Conservation (phyloP, 2,329 filamentous ascomycete genomes). For the Sarocladium oryzae region DNA sequence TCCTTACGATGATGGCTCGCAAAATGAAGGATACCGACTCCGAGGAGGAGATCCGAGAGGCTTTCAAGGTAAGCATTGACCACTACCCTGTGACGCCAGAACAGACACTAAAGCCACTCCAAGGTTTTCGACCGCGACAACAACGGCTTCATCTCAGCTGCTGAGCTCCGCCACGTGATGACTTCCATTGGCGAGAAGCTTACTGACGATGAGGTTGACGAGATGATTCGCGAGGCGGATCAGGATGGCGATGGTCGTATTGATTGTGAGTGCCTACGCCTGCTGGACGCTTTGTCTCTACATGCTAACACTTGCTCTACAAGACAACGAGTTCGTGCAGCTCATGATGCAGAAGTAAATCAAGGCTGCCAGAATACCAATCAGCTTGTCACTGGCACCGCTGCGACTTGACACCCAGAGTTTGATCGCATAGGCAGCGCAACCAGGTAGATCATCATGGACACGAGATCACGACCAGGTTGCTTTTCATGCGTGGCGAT, state of each 20-base stretch:
- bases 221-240: slow-evolving; percentile 89
- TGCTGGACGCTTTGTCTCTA: background rate
- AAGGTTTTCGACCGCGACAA: slow-evolving; percentile 81
- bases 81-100: no score
- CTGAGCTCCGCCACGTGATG: slow-evolving; percentile 85
- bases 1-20: slow-evolving; percentile 88
- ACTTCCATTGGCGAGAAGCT: slow-evolving; percentile 88
- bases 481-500: background rate
- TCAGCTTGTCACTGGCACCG: background rate
- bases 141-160: slow-evolving; percentile 86
- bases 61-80: slow-evolving; percentile 61
- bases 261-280: slow-evolving; percentile 56
- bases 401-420: background rate
- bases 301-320: slow-evolving; percentile 10
- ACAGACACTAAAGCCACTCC: background rate
- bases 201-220: slow-evolving; percentile 83
- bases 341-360: slow-evolving; percentile 92
- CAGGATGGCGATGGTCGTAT: slow-evolving; percentile 86
- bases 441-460: background rate
- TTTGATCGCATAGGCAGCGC: background rate
- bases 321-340: slow-evolving; percentile 85
- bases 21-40: slow-evolving; percentile 95
- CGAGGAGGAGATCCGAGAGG: slow-evolving; percentile 84
- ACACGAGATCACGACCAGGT: slow-evolving; percentile 4
- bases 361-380: background rate